Base-by-base conservation (phyloP, 805 yeast genomes). In the Wickerhamomyces canadensis region DNA sequence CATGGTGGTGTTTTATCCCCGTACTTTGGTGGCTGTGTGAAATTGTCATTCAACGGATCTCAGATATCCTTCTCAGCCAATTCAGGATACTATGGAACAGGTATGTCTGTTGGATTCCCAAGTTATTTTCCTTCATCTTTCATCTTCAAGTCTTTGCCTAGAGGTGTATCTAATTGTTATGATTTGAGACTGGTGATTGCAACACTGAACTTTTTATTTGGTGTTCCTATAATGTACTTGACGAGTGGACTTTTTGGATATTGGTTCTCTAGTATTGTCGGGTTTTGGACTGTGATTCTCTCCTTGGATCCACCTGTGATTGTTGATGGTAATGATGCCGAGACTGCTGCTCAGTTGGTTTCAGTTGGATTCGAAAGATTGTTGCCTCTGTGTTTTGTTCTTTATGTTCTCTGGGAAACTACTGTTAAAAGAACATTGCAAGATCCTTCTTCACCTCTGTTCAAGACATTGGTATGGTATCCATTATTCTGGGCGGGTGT, bases 401-500 rank as follows among this genome's bases (percentile, higher is more conserved):
- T 85, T 7, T 80, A 78, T 43, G 83, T 78, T 1, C 57, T 88
- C 9, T 87, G 95, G 84, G 67, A 63, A 32, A 58, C 67, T 29
- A 69, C 83, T 4, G 67, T 72, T 2, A 60, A 62, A 21, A 62
- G 72, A 28, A 80, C 88, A 0, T 60, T 79, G 25, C 47, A 55
- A 21, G 53, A 58, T n/a, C 47, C 47, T 6, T 62, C 68, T 0
- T 66, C 73, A 0, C 64, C 69, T 0, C n/a, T 66, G n/a, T 51
- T 60, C 5, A 69, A 64, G 37, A 30, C 57, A 1, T 15, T 57
- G 0, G 19, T 63, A 18, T 89, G 95, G 93, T 84, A 83, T 44
- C 83, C 89, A 0, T 65, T 81, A 3, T 83, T 83, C 53, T 86
- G 95, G 94, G 50, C 84, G 3, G 96, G 96, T 2, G 69, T 84